phyloP scores from a whole-genome alignment of 2,329 filamentous ascomycete genomes.

The Sordariomycetes sp. region DNA sequence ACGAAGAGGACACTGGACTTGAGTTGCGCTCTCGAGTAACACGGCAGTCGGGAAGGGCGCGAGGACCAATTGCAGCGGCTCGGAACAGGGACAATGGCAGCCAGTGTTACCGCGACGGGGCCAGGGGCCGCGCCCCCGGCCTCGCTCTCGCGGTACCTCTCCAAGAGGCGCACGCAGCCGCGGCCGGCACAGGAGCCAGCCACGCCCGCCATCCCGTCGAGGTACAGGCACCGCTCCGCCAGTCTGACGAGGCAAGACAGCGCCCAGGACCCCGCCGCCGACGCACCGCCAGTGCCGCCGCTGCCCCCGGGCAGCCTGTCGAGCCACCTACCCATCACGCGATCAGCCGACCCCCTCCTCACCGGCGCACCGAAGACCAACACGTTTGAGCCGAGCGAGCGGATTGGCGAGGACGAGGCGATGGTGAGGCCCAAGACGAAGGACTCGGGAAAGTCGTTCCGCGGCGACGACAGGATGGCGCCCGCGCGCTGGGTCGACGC shows the following conservation, averaged over 20 bases:
- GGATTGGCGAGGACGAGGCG: background rate
- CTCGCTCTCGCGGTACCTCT: conserved; percentile 1
- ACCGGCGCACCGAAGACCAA: background rate
- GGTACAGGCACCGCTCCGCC: conserved; percentile 1
- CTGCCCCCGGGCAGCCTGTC: background rate
- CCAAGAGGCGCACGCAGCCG: background rate
- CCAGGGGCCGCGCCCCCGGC: background rate
- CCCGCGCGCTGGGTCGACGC: conserved; percentile 3
- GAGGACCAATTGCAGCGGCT: background rate
- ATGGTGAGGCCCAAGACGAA: background rate
- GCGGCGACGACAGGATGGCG: background rate
- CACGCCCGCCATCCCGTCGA: background rate
- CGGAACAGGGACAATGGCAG: background rate
- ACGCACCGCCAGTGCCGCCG: conserved; percentile 2
- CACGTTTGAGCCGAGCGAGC: background rate
- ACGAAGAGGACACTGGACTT: background rate
- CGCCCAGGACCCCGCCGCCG: background rate
- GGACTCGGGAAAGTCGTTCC: conserved; percentile 3
- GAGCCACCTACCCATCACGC: conserved; percentile 1
- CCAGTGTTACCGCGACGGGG: background rate
- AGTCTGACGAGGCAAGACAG: background rate
- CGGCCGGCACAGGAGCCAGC: background rate
- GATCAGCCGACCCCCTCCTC: conserved; percentile 1
- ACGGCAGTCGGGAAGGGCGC: background rate
- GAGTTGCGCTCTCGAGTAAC: background rate